Percentiles rank a stretch among this genome's conserved stretches.
Evolutionary conservation across 2,329 filamentous ascomycete species (phyloP).

Genomic region (Phialophora tarda): DNA sequence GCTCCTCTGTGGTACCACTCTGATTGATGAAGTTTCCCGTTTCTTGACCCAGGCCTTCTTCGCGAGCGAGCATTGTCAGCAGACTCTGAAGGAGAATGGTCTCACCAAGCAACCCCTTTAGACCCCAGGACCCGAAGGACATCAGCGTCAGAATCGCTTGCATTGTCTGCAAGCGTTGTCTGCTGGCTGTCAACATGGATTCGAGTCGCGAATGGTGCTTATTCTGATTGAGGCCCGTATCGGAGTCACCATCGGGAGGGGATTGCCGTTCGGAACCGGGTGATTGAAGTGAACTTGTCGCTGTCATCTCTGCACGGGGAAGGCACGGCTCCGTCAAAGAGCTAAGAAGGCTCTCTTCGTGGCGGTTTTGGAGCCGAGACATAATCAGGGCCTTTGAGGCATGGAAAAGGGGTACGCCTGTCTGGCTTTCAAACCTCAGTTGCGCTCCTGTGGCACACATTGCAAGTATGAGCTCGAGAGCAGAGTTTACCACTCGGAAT

Average conservation of each 20-base stretch:
- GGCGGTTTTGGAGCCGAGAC: slow-evolving; percentile 1
- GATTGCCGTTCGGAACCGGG: not conserved
- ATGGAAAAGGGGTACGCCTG: slow-evolving; percentile 54
- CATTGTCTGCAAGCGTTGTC: slow-evolving; percentile 12
- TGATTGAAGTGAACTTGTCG: not conserved
- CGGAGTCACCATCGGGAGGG: not conserved
- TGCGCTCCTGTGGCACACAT: slow-evolving; percentile 65
- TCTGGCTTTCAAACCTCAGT: slow-evolving; percentile 56
- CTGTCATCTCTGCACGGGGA: not conserved
- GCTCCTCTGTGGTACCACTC: not conserved
- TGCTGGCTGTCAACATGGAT: not conserved
- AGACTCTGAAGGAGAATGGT: slow-evolving; percentile 12
- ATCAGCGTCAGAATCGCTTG: slow-evolving; percentile 11
- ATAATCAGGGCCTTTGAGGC: slow-evolving; percentile 43
- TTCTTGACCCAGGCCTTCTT: slow-evolving; percentile 4
- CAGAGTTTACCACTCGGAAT: slow-evolving; percentile 66
- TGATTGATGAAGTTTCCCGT: not conserved
- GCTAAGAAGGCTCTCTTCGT: slow-evolving; percentile 58
- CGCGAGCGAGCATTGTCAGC: slow-evolving; percentile 3
- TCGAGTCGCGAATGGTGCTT: not conserved
- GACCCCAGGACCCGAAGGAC: slow-evolving; percentile 14
- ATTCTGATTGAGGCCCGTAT: not conserved
- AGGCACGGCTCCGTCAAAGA: not conserved
- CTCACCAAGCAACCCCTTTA: slow-evolving; percentile 10
- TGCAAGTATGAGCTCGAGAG: slow-evolving; percentile 70